Percentiles rank a stretch among this genome's conserved stretches.
phyloP scores from a whole-genome alignment of 2,329 filamentous ascomycete genomes.

The Trichoderma asperellum region DNA sequence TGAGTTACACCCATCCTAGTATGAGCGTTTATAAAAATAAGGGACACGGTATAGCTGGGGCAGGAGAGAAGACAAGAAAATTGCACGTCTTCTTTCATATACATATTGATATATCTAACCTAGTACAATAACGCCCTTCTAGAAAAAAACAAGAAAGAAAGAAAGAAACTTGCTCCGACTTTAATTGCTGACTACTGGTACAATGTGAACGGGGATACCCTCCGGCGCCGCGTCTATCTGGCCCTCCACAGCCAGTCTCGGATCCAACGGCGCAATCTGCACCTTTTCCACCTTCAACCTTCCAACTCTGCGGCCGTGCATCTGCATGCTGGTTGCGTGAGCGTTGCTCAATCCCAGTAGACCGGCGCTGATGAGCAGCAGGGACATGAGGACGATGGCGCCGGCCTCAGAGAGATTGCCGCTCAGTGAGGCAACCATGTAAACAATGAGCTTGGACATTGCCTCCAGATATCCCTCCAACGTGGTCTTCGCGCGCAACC shows the following conservation, averaged over 20 bases:
- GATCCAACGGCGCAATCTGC: slow-evolving; percentile 23
- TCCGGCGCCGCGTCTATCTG: background rate
- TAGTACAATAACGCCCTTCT: background rate
- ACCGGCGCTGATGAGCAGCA: slow-evolving; percentile 57
- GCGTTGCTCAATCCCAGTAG: slow-evolving; percentile 60
- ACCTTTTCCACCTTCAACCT: slow-evolving; percentile 22
- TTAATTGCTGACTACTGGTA: slow-evolving; percentile 12
- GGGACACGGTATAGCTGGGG: background rate
- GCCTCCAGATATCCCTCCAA: slow-evolving; percentile 58
- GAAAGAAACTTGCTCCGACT: background rate
- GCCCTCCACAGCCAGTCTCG: slow-evolving; percentile 19
- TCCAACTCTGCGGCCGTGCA: slow-evolving; percentile 51
- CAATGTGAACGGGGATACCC: slow-evolving; percentile 9
- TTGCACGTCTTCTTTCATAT: background rate
- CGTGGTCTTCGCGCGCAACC: slow-evolving; percentile 57
- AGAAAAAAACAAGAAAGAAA: background rate
- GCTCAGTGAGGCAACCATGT: slow-evolving; percentile 58
- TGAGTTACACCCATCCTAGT: background rate
- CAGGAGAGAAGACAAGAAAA: background rate
- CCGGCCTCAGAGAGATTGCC: slow-evolving; percentile 60
- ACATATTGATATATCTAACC: background rate
- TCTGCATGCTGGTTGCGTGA: slow-evolving; percentile 50
- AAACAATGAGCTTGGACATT: slow-evolving; percentile 60
- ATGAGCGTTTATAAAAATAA: background rate
- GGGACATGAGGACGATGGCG: slow-evolving; percentile 53